These are phyloP conservation scores for Agaricus sinodeliciosus DNA, from an alignment of 768 basidiomycete species.

Conservation along the genomic window DNA sequence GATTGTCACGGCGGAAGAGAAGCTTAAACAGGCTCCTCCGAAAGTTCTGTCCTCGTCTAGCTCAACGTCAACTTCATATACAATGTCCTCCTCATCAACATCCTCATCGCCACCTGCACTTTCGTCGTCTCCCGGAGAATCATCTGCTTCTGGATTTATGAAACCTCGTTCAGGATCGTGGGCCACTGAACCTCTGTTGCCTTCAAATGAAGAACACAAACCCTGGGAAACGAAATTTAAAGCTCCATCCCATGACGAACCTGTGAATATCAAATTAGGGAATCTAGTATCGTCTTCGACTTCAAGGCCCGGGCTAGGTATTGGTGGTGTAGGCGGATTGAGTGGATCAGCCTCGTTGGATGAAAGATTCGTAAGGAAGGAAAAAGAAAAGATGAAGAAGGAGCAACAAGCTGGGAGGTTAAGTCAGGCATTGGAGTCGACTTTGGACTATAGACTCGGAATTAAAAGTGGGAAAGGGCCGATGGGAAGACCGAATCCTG, in stretches of 20 bases:
- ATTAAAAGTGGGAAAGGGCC: slow-evolving; percentile 24
- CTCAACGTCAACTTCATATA: slow-evolving; percentile 10
- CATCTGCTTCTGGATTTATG: slow-evolving; percentile 4
- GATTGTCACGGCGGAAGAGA: slow-evolving; percentile 59
- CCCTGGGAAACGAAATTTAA: slow-evolving; percentile 71
- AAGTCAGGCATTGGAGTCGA: slow-evolving; percentile 60
- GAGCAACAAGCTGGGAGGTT: slow-evolving; percentile 49
- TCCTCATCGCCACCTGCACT: neutral
- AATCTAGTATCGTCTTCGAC: slow-evolving; percentile 25
- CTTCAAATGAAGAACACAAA: slow-evolving; percentile 47
- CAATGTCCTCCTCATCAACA: too few relatives aligned
- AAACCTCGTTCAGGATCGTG: slow-evolving; percentile 29
- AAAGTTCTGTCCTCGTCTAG: slow-evolving; percentile 13
- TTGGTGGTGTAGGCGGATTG: neutral
- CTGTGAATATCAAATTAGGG: slow-evolving; percentile 46
- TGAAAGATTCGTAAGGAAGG: slow-evolving; percentile 26
- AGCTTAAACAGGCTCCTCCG: slow-evolving; percentile 46
- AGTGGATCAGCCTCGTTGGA: neutral
- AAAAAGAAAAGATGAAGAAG: slow-evolving; percentile 46
- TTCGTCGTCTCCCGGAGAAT: neutral
- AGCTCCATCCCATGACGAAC: slow-evolving; percentile 45
- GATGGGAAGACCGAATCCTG: slow-evolving; percentile 41
- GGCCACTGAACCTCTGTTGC: slow-evolving; percentile 47
- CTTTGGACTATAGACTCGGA: slow-evolving; percentile 71
- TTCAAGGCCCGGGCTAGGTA: neutral